phyloP scores from a whole-genome alignment of 371 early-diverging fungal genomes.

The Chytridium lagenaria region DNA sequence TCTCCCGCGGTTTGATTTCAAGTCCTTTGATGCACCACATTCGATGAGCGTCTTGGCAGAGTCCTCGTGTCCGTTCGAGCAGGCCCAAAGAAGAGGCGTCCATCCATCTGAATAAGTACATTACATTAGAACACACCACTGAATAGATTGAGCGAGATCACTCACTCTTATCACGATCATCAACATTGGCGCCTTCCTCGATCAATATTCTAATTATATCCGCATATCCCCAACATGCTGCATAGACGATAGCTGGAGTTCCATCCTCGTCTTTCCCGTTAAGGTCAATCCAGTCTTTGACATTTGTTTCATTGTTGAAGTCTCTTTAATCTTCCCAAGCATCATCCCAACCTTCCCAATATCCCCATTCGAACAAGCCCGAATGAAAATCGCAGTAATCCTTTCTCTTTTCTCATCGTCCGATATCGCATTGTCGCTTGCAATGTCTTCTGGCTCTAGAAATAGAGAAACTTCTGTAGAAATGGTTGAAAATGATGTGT shows the following conservation, averaged over 20 bases:
- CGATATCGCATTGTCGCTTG: neutral
- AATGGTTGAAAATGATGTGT: neutral
- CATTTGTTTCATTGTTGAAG: neutral
- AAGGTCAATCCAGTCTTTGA: slow-evolving; percentile 39
- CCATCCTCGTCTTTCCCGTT: slow-evolving; percentile 86
- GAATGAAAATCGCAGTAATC: slow-evolving; percentile 10
- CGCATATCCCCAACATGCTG: slow-evolving; percentile 85
- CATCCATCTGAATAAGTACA: slow-evolving; percentile 76
- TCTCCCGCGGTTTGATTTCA: slow-evolving; percentile 77
- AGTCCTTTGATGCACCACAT: slow-evolving; percentile 74
- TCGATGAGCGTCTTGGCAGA: slow-evolving; percentile 79
- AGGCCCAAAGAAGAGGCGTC: slow-evolving; percentile 97
- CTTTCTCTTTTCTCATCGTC: neutral
- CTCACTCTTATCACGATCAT: slow-evolving; percentile 79
- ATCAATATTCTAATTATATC: slow-evolving; percentile 72
- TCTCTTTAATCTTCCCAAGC: slow-evolving; percentile 1
- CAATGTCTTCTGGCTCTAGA: slow-evolving; percentile 7
- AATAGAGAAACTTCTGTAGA: neutral
- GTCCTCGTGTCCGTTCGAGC: slow-evolving; percentile 80
- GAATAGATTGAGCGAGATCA: slow-evolving; percentile 16
- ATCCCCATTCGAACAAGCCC: slow-evolving; percentile 17
- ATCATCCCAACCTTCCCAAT: neutral
- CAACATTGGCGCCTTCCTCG: slow-evolving; percentile 74
- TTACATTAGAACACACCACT: no score
- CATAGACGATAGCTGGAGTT: slow-evolving; percentile 80